A percentile compares a stretch with the other conserved stretches of the same genome.
These are phyloP conservation scores for Chimonanthus praecox DNA, from an alignment of 164 flowering plant species.

Conservation along the genomic window DNA sequence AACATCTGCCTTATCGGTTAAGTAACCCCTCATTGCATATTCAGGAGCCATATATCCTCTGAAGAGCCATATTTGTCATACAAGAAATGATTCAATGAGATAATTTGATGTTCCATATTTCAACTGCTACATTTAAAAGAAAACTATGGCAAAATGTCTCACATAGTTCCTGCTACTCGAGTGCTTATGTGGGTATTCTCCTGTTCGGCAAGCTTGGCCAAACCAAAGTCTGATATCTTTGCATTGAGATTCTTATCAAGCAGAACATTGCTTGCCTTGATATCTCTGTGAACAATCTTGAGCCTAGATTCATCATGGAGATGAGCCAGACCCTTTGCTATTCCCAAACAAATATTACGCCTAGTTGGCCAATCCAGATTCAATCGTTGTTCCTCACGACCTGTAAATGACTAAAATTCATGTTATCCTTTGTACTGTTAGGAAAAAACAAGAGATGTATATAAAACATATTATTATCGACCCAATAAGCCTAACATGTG, in stretches of 20 bases:
- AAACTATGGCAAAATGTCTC: neutral
- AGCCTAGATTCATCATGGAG: neutral
- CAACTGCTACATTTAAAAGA: neutral
- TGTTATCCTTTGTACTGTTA: no score
- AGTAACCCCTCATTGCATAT: conserved; percentile 78
- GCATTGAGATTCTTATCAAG: neutral
- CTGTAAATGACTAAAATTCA: neutral
- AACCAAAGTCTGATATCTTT: neutral
- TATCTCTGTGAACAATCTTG: neutral
- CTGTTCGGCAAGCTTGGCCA: neutral
- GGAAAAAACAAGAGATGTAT: no score
- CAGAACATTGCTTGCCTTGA: neutral
- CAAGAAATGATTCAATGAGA: neutral
- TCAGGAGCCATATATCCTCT: conserved; percentile 97
- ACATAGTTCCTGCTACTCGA: neutral
- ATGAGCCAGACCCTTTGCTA: neutral
- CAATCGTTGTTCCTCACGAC: neutral
- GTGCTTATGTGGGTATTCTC: neutral
- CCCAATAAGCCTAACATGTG: neutral
- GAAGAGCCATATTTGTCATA: conserved; percentile 9
- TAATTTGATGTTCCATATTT: neutral
- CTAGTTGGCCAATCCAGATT: no score
- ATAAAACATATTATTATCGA: no score
- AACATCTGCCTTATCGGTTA: conserved; percentile 86
- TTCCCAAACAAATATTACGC: no score